Evolutionary conservation across 2,329 filamentous ascomycete species (phyloP).

Genomic region (Arthroderma sp.): DNA sequence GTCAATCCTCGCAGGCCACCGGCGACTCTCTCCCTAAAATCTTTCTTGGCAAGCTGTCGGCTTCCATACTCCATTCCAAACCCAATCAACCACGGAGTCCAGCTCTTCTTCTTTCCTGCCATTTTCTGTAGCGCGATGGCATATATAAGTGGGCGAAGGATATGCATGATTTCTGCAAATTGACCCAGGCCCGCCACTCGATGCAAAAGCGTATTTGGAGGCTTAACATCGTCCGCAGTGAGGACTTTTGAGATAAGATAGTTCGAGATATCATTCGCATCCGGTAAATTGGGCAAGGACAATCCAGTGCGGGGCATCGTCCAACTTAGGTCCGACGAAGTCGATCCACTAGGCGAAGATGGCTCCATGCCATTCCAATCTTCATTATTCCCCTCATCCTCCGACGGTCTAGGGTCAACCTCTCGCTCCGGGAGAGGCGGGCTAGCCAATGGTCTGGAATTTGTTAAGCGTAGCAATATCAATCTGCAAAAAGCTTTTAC

Average conservation of each 20-base stretch:
- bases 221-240: conserved; percentile 92
- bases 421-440: conserved; percentile 80
- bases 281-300: conserved; percentile 69
- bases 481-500: conserved; percentile 77
- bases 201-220: conserved; percentile 74
- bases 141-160: conserved; percentile 77
- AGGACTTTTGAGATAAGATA: conserved; percentile 85
- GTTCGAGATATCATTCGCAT: conserved; percentile 65
- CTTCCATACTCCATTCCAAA: conserved; percentile 76
- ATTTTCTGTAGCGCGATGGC: conserved; percentile 66
- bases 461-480: conserved; percentile 67
- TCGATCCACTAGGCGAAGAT: conserved; percentile 26
- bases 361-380: conserved; percentile 38
- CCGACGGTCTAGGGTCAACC: conserved; percentile 50
- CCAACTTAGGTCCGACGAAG: conserved; percentile 47
- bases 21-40: conserved; percentile 49
- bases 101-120: conserved; percentile 60
- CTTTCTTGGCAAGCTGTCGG: conserved; percentile 63
- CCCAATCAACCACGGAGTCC: conserved; percentile 85
- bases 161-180: conserved; percentile 80
- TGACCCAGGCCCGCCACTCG: conserved; percentile 58
- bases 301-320: conserved; percentile 89
- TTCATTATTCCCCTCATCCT: conserved; percentile 39
- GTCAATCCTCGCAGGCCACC: conserved; percentile 65
- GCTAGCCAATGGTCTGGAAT: conserved; percentile 66